These are phyloP conservation scores for Leccinum ochraceum DNA, from an alignment of 768 basidiomycete species.

Conservation along the genomic window DNA sequence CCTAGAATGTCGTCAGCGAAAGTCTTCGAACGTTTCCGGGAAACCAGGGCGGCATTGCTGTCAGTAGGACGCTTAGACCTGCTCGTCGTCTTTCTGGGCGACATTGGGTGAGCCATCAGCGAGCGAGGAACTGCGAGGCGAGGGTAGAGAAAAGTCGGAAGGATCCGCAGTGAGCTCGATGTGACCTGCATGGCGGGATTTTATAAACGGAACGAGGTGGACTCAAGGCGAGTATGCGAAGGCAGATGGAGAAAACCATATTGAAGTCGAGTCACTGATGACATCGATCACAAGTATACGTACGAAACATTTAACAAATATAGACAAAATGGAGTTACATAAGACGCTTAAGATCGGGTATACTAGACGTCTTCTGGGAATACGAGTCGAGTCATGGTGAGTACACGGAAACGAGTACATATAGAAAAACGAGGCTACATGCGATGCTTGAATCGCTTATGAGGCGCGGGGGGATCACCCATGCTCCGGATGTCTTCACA, in stretches of 20 bases:
- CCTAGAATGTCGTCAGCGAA: neutral
- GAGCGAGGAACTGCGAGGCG: neutral
- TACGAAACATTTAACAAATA: too few species aligned
- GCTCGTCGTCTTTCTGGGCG: neutral
- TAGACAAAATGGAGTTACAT: too few species aligned
- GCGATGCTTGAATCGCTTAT: neutral
- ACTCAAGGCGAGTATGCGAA: neutral
- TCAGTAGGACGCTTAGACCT: neutral
- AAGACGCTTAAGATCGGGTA: too few species aligned
- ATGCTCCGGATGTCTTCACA: neutral
- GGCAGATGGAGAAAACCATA: neutral
- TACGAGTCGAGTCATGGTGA: neutral
- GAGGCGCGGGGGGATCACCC: neutral
- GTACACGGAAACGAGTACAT: neutral
- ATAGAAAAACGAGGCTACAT: neutral
- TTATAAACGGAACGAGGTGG: neutral
- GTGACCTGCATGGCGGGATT: neutral
- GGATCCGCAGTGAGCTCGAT: neutral
- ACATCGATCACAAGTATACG: too few species aligned
- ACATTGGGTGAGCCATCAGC: neutral
- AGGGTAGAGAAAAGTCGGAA: neutral
- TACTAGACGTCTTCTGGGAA: too few species aligned
- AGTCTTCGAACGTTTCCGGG: neutral
- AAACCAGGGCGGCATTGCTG: neutral
- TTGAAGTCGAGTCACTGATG: neutral